phyloP scores from a whole-genome alignment of 169 alveolate genomes.

The Plasmodium gallinaceum region DNA sequence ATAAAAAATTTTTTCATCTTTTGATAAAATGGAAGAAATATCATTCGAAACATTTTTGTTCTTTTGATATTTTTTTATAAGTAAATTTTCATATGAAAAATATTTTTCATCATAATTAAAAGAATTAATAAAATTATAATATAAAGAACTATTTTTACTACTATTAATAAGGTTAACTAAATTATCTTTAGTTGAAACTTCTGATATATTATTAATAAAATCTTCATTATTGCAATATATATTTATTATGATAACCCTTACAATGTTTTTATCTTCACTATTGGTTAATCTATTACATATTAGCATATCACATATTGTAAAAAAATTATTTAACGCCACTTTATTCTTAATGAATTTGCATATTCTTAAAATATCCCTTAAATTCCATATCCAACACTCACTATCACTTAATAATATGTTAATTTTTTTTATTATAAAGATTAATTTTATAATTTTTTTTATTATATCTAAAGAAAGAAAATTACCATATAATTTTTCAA shows the following conservation, averaged over 20 bases:
- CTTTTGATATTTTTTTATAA: not conserved
- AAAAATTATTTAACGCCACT: not conserved
- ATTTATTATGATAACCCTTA: constrained; percentile 28
- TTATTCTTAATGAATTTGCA: constrained; percentile 21
- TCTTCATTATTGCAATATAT: constrained; percentile 4
- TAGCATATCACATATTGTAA: constrained; percentile 28
- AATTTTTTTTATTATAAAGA: constrained; percentile 77
- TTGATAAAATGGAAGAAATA: constrained; percentile 26
- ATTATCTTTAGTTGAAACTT: constrained; percentile 10
- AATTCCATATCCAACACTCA: constrained; percentile 88
- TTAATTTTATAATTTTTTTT: constrained; percentile 64
- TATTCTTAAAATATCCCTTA: constrained; percentile 82
- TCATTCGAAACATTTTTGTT: not conserved
- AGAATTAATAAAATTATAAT: not conserved
- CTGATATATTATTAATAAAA: constrained; percentile 11
- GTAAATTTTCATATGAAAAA: not conserved
- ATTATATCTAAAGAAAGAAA: constrained; percentile 23
- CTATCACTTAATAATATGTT: constrained; percentile 76
- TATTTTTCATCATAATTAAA: not conserved
- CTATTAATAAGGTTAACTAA: constrained; percentile 11
- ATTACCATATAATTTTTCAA: constrained; percentile 83
- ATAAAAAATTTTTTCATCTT: constrained; percentile 54
- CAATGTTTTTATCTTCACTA: constrained; percentile 41
- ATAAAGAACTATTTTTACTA: not conserved
- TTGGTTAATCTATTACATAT: constrained; percentile 48